phyloP scores from a whole-genome alignment of 371 early-diverging fungal genomes.

The Apophysomyces trapeziformis region DNA sequence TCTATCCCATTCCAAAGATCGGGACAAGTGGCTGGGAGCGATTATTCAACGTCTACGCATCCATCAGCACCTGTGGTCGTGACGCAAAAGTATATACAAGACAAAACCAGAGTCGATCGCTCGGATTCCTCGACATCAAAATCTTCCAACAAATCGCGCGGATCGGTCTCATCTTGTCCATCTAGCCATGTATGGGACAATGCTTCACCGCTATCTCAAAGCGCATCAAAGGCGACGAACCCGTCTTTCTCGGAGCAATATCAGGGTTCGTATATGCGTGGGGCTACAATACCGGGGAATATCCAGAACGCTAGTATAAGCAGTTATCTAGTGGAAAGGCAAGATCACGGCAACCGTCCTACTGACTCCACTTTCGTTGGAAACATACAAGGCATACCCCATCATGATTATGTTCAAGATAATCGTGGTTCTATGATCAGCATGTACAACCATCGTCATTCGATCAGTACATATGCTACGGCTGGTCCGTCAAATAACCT shows the following conservation, averaged over 20 bases:
- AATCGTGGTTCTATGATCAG: background rate
- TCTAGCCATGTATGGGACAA: constrained; percentile 33
- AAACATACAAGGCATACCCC: background rate
- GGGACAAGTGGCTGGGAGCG: background rate
- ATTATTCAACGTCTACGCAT: background rate
- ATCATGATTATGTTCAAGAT: constrained; percentile 6
- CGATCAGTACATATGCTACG: background rate
- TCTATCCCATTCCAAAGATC: background rate
- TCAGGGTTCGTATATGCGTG: constrained; percentile 46
- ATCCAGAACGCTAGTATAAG: background rate
- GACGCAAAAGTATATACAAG: background rate
- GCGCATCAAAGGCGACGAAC: constrained; percentile 26
- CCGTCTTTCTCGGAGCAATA: constrained; percentile 30
- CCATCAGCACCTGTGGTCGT: background rate
- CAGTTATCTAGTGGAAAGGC: background rate
- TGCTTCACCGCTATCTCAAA: constrained; percentile 25
- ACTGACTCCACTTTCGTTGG: background rate
- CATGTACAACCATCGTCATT: background rate
- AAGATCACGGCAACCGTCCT: background rate
- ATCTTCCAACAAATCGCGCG: constrained; percentile 32
- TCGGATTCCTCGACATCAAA: constrained; percentile 39
- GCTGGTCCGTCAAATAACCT: constrained; percentile 3
- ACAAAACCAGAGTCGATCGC: constrained; percentile 14
- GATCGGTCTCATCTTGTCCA: constrained; percentile 38
- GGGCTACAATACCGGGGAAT: constrained; percentile 28